These are phyloP conservation scores for Seiridium unicorne DNA, from an alignment of 2,329 filamentous ascomycete genomes.

Conservation along the genomic window DNA sequence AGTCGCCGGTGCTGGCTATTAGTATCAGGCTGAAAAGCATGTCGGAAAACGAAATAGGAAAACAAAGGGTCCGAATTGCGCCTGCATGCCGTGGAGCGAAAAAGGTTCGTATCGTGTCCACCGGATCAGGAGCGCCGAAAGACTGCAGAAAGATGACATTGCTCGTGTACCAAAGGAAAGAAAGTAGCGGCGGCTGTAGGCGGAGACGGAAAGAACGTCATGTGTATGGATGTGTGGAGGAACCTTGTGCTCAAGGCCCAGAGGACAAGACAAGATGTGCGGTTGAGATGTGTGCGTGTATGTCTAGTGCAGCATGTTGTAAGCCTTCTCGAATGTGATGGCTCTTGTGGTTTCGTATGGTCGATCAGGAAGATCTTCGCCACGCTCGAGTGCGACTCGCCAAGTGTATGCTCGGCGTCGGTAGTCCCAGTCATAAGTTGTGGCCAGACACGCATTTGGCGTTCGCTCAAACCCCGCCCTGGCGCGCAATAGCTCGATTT, in stretches of 20 bases:
- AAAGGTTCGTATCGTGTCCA: too few relatives aligned
- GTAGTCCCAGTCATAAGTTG: background rate
- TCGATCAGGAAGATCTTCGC: background rate
- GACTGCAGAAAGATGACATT: too few relatives aligned
- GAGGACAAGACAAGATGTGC: background rate
- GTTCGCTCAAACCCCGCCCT: background rate
- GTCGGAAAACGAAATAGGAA: too few relatives aligned
- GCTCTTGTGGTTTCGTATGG: background rate
- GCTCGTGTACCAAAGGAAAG: too few relatives aligned
- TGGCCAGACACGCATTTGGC: background rate
- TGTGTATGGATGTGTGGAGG: background rate
- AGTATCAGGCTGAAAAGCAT: too few relatives aligned
- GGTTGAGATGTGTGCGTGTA: background rate
- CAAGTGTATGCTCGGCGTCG: background rate
- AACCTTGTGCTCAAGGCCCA: background rate
- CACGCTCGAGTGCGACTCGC: background rate
- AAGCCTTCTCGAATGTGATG: background rate
- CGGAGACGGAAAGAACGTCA: too few relatives aligned
- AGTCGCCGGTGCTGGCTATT: too few relatives aligned
- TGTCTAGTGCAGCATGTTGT: background rate
- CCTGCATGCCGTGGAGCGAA: too few relatives aligned
- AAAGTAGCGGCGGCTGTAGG: too few relatives aligned
- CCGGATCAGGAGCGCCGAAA: too few relatives aligned
- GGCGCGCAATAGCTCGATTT: background rate
- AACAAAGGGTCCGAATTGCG: too few relatives aligned